These are phyloP conservation scores for Phytopythium cucurbitacearum DNA, from an alignment of 352 stramenopile species.

Conservation along the genomic window DNA sequence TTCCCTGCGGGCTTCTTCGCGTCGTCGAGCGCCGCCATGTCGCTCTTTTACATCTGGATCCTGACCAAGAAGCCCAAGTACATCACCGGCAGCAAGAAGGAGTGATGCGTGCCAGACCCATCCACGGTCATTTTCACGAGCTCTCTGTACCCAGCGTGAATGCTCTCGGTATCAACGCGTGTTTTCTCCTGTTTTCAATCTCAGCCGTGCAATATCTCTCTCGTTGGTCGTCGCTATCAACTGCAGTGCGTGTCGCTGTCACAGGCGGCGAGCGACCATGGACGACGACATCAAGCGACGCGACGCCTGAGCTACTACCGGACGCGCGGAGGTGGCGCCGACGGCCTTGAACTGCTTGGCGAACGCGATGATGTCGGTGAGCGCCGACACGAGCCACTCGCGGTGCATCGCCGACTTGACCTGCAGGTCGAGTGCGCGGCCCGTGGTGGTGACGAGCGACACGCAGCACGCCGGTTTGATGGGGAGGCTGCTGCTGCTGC, in stretches of 20 bases:
- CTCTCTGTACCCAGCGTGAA: no score
- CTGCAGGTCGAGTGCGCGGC: slow-evolving; percentile 58
- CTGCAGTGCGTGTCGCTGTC: no score
- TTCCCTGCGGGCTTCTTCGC: slow-evolving; percentile 66
- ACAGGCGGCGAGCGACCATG: no score
- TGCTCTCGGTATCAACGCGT: no score
- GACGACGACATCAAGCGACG: background rate
- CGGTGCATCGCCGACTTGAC: slow-evolving; percentile 61
- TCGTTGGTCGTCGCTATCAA: no score
- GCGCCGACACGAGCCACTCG: slow-evolving; percentile 70
- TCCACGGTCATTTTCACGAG: no score
- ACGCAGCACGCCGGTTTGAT: slow-evolving; percentile 45
- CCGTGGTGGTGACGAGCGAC: slow-evolving; percentile 39
- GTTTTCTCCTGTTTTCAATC: background rate
- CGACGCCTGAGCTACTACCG: slow-evolving; percentile 6
- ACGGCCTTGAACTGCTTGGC: slow-evolving; percentile 56
- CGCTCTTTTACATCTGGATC: slow-evolving; percentile 76
- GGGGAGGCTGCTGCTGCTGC: slow-evolving; percentile 25
- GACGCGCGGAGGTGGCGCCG: slow-evolving; percentile 13
- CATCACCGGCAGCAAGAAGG: slow-evolving; percentile 55
- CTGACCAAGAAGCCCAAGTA: slow-evolving; percentile 74
- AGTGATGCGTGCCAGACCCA: slow-evolving; percentile 4
- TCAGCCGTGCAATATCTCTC: no score
- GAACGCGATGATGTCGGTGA: slow-evolving; percentile 60
- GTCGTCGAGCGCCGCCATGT: slow-evolving; percentile 65